A percentile compares a stretch with the other conserved stretches of the same genome.
These are phyloP conservation scores for Hypoxylon fragiforme DNA, from an alignment of 495 filamentous ascomycete species.

Conservation along the genomic window DNA sequence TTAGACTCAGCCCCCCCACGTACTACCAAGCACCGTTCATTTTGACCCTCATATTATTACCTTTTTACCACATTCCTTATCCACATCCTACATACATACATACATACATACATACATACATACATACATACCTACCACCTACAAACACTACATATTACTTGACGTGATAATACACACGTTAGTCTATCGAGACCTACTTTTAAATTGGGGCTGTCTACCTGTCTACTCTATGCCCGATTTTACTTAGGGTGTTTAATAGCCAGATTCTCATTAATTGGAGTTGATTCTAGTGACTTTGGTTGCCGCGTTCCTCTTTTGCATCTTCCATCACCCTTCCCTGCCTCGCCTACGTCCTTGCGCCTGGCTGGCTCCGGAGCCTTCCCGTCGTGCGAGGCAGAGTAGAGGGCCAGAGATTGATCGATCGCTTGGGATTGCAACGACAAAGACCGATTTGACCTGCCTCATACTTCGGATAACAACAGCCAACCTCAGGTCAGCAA, in stretches of 20 bases:
- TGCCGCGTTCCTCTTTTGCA: conserved; percentile 12
- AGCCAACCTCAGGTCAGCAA: conserved; percentile 9
- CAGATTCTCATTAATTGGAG: background rate
- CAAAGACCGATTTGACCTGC: conserved; percentile 8
- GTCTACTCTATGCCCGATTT: background rate
- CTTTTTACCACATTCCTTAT: conserved; percentile 1
- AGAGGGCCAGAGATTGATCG: conserved; percentile 10
- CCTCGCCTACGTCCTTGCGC: conserved; percentile 29
- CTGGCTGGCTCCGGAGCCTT: conserved; percentile 28
- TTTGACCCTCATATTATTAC: conserved; percentile 21
- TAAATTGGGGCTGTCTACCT: conserved; percentile 2
- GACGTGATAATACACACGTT: background rate
- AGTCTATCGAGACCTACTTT: background rate
- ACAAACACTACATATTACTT: no score
- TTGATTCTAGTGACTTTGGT: conserved; percentile 6
- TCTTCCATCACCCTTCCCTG: conserved; percentile 17
- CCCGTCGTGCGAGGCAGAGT: conserved; percentile 29
- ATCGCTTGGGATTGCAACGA: conserved; percentile 2
- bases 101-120: background rate
- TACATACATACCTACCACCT: no score
- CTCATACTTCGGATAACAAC: conserved; percentile 17
- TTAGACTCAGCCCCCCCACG: conserved; percentile 33
- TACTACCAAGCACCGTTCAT: conserved; percentile 19
- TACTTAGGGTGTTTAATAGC: background rate
- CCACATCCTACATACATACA: conserved; percentile 5